Base-by-base conservation (phyloP, 2,329 filamentous ascomycete species). In the Chrysosporium queenslandicum region DNA sequence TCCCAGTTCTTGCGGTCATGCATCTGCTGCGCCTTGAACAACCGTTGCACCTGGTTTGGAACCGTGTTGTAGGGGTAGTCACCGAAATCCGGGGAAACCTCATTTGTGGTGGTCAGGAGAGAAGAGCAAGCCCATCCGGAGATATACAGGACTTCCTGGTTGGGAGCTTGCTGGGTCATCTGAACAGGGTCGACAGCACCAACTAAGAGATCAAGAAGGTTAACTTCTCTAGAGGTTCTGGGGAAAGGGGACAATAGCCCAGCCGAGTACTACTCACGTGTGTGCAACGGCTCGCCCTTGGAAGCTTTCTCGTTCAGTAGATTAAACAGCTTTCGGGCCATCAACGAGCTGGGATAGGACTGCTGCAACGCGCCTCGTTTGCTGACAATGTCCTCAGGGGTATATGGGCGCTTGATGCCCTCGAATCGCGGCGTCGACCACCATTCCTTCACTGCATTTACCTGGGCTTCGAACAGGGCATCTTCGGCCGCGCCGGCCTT, bases 21-120 rank as follows among this genome's bases (percentile, higher is more conserved):
- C 76, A 97, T 83, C 59, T 89, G 89, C 70, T 98, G 92, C 3
- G 92, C 92, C 73, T 97, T 97, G 73, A 94, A 88, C 48, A 98
- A 74, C 58, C 92, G 82, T 73, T 98, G 89, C 3, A 98, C 92
- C 68, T 97, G 92, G 71, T 97, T 97, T 7, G 92, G 92, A 3
- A 98, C 92, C 0, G 92, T 98, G 67, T 97, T 97, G 74, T 98
- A 98, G 0, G 92, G 92, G 68, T 98, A 98, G 71, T 98, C 92
- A 63, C 92, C 92, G 72, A 97, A 95, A 68, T 98, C 92, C 40
- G 92, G 87, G 0, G 89, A 96, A 25, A 98, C 92, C 68, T 98
- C 92, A 72, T 98, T 97, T 34, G 92, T 97, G 8, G 83, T 84
- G 3, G 91, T 97, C 42, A 98, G 76, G 18, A 95, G 81, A 0